Evolutionary conservation across 306 rosid species (phyloP), one percentile per base, ranked within the genome.

Genomic region (Calophaca sinica): DNA sequence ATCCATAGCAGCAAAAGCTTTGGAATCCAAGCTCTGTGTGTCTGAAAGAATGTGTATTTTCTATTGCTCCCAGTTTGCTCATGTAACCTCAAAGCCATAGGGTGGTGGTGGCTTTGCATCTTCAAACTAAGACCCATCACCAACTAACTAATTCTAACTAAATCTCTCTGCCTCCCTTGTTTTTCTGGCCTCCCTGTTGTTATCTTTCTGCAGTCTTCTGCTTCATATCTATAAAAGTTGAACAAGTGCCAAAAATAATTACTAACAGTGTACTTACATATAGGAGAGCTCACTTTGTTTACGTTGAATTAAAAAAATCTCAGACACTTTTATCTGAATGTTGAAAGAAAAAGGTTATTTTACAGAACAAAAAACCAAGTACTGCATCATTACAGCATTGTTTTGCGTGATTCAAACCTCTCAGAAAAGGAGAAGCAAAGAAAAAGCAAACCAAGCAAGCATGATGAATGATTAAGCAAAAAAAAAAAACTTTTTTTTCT

Each of bases 11-110:
- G 44, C 44, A 96, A 74, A 35, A 87, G 68, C 78, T 80, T 90
- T 12, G 85, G 89, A 66, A 90, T 84, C 98, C 98, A 92, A 50
- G 84, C 85, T 77, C 99, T 89, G 38, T 86, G 81, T 13, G 88
- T 82, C 74, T 88, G 97, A 87, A 96, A 83, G 76, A 86, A 89
- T 35, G 96, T 89, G 91, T 80, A 86, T 38, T 93, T 91, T 71
- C 83, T 80, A 57, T 87, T 89, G 61, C 85, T 82, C 52, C 84
- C 97, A 63, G 73, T 63, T 84, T 94, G 97, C 80, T 90, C 99
- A 68, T 87, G 88, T 73, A 84, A 59, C 85, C 77, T 88, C 81
- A 82, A 85, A 67, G 84, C 87, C 90, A 85, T 81, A 46, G 96
- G 78, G 76, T 86, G 85, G 74, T 85, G 87, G 64, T 88, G 88